These are phyloP conservation scores for Tolypocladium guangdongense DNA, from an alignment of 2,329 filamentous ascomycete genomes.

Conservation along the genomic window DNA sequence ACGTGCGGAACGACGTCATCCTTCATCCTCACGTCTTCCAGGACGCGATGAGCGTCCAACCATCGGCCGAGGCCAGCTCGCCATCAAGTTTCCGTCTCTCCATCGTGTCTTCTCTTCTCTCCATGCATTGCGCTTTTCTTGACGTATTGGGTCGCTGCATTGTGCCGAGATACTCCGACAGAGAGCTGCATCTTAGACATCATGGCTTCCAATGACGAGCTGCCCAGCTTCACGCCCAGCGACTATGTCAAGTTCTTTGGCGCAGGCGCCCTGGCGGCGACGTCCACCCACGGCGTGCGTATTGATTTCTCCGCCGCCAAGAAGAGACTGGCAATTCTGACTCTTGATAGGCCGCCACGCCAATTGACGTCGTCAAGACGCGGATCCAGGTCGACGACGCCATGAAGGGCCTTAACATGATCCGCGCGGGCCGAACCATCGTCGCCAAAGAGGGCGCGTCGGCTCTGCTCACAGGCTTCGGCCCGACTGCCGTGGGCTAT, in stretches of 20 bases:
- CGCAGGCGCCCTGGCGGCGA: conserved; percentile 40
- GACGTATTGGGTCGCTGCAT: background rate
- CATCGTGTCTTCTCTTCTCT: background rate
- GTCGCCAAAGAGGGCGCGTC: conserved; percentile 68
- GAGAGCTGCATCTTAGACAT: background rate
- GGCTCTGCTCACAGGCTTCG: conserved; percentile 72
- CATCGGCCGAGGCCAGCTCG: background rate
- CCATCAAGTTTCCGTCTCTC: no score
- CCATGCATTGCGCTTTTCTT: background rate
- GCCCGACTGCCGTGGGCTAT: conserved; percentile 78
- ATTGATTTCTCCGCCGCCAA: background rate
- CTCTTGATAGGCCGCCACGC: conserved; percentile 36
- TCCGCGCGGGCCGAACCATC: conserved; percentile 69
- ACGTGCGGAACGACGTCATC: conserved; percentile 9
- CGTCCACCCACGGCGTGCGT: conserved; percentile 38
- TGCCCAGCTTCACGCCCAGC: conserved; percentile 27
- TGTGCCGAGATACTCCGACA: background rate
- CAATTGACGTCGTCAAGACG: conserved; percentile 70
- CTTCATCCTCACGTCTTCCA: background rate
- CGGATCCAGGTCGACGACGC: conserved; percentile 81
- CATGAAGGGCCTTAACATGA: conserved; percentile 75
- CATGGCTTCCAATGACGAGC: conserved; percentile 18
- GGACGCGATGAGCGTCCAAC: background rate
- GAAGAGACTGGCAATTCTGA: background rate
- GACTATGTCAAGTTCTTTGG: conserved; percentile 44